Evolutionary conservation across 345 rosid species (phyloP), one percentile per base, ranked within the genome.

Genomic region (Arabis hirsuta): DNA sequence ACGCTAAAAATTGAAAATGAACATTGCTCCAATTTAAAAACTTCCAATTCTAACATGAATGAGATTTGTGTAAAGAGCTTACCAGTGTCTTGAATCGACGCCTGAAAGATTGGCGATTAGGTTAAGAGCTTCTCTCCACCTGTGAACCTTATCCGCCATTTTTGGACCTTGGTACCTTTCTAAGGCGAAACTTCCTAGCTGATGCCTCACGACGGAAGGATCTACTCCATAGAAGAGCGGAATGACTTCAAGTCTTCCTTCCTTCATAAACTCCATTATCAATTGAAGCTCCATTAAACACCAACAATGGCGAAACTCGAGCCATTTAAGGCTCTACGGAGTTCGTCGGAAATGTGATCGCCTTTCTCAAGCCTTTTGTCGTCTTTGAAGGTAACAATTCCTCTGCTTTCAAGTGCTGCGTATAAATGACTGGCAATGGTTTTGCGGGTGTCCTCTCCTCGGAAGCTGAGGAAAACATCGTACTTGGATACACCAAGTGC

Each of bases 221-320:
- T 67, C 52, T 3, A 73, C 62, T 20, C 24, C 36, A 9, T 55
- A 64, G 77, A 73, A 73, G 55, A 73, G 20, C 2, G 73, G 78
- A 26, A 74, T 6, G 4, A 67, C 78, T 1, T 41, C 12, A 10
- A 58, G n/a, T 29, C 41, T 20, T 3, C 26, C 12, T 2, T 7
- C 45, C n/a, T 58, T 50, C 50, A 11, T 57, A 39, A 46, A 48
- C 12, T 55, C 44, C 12, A 66, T 39, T 6, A 72, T 62, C 32
- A 50, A 3, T 4, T 39, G 27, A 10, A 71, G 68, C n/a, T 62
- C 66, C 36, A 42, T n/a, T 26, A 62, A 44, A 38, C 66, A 62
- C 66, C 66, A 62, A 61, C 24, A 7, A 71, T 2, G 1, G 68
- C 65, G 14, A 71, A 8, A 11, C 42, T 61, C 3, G 75, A 71